These are phyloP conservation scores for Lathyrus tuberosus DNA, from an alignment of 306 rosid species.

Conservation along the genomic window DNA sequence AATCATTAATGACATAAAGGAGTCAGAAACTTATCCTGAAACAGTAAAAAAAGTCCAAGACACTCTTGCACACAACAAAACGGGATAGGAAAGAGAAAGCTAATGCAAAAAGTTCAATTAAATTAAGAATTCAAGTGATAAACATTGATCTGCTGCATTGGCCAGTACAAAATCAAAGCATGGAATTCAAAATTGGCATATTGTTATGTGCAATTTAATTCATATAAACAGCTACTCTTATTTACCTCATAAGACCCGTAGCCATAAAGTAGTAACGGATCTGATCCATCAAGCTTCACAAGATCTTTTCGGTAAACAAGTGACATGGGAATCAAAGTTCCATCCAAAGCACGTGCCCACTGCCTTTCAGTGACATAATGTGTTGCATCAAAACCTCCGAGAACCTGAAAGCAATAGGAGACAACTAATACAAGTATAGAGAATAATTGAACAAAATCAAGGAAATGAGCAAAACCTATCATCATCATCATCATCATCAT, in stretches of 20 bases:
- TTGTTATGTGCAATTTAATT: conserved; percentile 31
- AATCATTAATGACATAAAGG: conserved; percentile 9
- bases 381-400: conserved; percentile 86
- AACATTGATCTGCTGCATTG: conserved; percentile 26
- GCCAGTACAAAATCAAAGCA: conserved; percentile 31
- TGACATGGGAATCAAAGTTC: conserved; percentile 81
- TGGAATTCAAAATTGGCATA: conserved; percentile 26
- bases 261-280: conserved; percentile 90
- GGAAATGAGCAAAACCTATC: conserved; percentile 20
- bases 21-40: conserved; percentile 33
- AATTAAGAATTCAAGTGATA: conserved; percentile 21
- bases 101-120: conserved; percentile 7
- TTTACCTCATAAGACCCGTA: conserved; percentile 97
- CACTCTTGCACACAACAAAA: conserved; percentile 23
- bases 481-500: neutral
- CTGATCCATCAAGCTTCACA: conserved; percentile 87
- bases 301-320: conserved; percentile 79
- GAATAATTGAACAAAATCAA: conserved; percentile 25
- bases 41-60: conserved; percentile 27
- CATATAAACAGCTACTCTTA: neutral
- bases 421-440: conserved; percentile 20
- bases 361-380: conserved; percentile 81
- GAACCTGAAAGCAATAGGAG: conserved; percentile 59
- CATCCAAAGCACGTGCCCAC: conserved; percentile 83
- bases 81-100: conserved; percentile 8